Evolutionary conservation across 2,329 filamentous ascomycete genomes (phyloP).

Genomic region (Exutisphaerella laricina): DNA sequence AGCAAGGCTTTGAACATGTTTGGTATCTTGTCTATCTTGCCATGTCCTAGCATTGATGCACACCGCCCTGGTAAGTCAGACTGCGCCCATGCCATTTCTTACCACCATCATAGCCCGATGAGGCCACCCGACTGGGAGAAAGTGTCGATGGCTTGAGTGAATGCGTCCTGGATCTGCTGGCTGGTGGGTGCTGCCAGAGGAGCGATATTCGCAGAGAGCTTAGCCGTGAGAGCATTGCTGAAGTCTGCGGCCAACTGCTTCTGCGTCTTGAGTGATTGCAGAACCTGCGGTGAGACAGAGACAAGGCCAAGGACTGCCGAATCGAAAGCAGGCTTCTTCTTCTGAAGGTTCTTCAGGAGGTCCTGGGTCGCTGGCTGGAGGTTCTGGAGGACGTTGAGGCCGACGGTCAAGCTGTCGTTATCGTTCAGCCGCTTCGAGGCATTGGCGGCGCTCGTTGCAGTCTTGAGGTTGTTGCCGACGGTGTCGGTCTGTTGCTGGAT

Average conservation of each 20-base stretch:
- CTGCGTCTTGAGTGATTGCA: constrained; percentile 10
- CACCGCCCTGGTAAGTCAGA: no score
- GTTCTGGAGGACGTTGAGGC: constrained; percentile 10
- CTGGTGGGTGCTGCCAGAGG: constrained; percentile 11
- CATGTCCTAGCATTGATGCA: no score
- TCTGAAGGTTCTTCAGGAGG: constrained; percentile 13
- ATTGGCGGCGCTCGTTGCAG: constrained; percentile 9
- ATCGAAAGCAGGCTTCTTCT: constrained; percentile 18
- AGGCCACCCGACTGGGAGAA: constrained; percentile 11
- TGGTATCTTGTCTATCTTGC: no score
- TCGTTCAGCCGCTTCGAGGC: constrained; percentile 7
- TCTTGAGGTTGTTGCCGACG: constrained; percentile 11
- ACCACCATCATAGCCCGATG: no score
- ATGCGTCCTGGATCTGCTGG: constrained; percentile 12
- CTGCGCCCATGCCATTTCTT: no score
- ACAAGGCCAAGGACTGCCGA: constrained; percentile 6
- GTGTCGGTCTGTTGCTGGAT: constrained; percentile 10
- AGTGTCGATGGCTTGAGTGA: constrained; percentile 11
- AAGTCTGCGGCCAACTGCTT: constrained; percentile 8
- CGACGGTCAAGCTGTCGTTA: constrained; percentile 13
- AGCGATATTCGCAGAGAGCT: constrained; percentile 10
- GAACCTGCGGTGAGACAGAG: constrained; percentile 10
- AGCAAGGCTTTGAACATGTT: no score
- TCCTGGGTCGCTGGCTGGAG: constrained; percentile 11
- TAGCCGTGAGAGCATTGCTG: constrained; percentile 12